These are phyloP conservation scores for Camellia japonica DNA, from an alignment of 148 eudicot species.

Conservation along the genomic window DNA sequence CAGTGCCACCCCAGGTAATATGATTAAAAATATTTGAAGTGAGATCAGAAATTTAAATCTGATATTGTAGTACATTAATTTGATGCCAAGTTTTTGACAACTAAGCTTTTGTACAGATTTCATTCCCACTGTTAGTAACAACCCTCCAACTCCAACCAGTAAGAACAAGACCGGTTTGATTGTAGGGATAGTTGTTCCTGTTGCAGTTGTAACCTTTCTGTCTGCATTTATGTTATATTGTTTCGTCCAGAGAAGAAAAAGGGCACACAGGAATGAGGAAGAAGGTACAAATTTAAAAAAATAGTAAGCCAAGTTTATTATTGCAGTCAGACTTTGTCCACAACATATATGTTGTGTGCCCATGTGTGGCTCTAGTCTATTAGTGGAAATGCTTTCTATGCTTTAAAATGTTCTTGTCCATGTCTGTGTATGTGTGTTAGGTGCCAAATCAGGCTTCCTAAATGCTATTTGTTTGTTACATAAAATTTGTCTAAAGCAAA, in stretches of 20 bases:
- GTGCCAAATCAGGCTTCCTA: not conserved
- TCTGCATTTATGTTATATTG: conserved; percentile 33
- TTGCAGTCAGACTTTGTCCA: not conserved
- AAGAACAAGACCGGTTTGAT: conserved; percentile 53
- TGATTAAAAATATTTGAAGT: not conserved
- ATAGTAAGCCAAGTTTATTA: not conserved
- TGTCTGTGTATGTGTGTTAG: not conserved
- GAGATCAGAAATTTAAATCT: not conserved
- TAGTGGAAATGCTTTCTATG: not conserved
- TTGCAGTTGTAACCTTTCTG: conserved; percentile 44
- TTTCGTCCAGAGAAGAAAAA: conserved; percentile 44
- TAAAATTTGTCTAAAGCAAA: not conserved
- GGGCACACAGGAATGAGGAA: conserved; percentile 32
- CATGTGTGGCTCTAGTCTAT: not conserved
- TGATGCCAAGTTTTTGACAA: conserved; percentile 10
- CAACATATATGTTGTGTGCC: not conserved
- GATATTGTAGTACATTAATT: conserved; percentile 15
- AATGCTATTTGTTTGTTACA: not conserved
- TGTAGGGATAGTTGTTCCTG: conserved; percentile 60
- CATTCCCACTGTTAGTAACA: conserved; percentile 49
- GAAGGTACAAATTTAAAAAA: conserved; percentile 45
- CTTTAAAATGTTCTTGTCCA: not conserved
- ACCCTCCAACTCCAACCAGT: conserved; percentile 28
- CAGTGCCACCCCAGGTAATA: conserved; percentile 66
- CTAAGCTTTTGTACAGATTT: conserved; percentile 54